Base-by-base conservation (phyloP, 345 rosid genomes). In the Lepidium sativum region DNA sequence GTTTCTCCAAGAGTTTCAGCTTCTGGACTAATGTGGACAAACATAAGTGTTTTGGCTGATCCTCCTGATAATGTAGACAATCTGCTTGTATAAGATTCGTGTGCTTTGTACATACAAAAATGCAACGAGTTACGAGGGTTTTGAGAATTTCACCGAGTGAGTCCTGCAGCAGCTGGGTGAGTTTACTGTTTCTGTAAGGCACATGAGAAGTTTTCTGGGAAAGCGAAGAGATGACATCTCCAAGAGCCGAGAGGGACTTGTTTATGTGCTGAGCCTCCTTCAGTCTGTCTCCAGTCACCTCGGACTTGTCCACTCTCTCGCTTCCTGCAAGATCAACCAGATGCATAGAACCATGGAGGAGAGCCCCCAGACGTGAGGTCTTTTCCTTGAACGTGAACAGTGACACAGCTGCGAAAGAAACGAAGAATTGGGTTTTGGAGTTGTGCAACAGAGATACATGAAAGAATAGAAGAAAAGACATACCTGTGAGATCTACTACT, bases 401-500 rank as follows among this genome's bases (percentile, higher is more conserved):
- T 94, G 74, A 94, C 75, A 77, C 97, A 94, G 71, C 99, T 94
- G 84, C 76, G 41, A 64, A 9, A 21, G 16, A 64, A 68, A 52
- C 56, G 48, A 27, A 47, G 54, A 42, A 17, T 9, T 16, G 17
- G 27, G 14, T 15, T 71, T 48, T 64, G 15, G 1, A 62, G n/a
- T 5, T 12, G 33, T 63, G n/a, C 15, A 49, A 33, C 10, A 9
- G 33, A 64, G 39, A 20, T 5, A 21, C 54, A 48, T 11, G 23
- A 49, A 4, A 71, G 13, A 64, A 44, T 43, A 54, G 5, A 31
- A 66, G 43, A 27, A 18, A 15, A 44, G n/a, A 54, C 40, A 31
- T 15, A 94, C 99, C 99, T 87, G 73, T 94, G 99, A 60, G 99
- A 94, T 71, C 97, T 92, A 73, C 99, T 94, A 71, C 99, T 94